phyloP scores from a whole-genome alignment of 2,329 filamentous ascomycete genomes.

The Aspergillus sp. region DNA sequence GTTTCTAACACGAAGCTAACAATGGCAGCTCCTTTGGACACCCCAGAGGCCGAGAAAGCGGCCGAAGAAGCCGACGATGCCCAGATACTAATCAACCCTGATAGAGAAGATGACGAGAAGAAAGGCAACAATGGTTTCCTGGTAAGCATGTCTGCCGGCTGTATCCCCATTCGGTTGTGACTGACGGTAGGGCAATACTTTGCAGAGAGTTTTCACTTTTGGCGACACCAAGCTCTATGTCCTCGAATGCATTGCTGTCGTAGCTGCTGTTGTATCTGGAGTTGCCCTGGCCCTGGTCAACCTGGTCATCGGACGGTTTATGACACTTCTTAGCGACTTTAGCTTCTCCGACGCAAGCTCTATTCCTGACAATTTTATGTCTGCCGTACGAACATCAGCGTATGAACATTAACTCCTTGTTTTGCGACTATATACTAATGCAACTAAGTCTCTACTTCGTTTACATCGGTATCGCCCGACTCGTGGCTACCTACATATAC shows the following conservation, averaged over 20 bases:
- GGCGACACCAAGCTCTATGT: not conserved
- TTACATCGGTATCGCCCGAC: conserved; percentile 79
- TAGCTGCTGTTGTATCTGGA: conserved; percentile 24
- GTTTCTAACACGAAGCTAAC: not conserved
- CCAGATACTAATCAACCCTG: not conserved
- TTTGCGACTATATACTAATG: conserved; percentile 1
- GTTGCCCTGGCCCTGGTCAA: conserved; percentile 36
- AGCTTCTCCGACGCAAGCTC: conserved; percentile 16
- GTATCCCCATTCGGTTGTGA: not conserved
- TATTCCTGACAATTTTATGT: conserved; percentile 13
- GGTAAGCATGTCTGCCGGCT: not conserved
- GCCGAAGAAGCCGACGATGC: not conserved
- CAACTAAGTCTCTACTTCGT: conserved; percentile 69
- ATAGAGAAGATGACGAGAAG: not conserved
- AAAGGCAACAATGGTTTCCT: not conserved
- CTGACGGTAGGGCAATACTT: not conserved
- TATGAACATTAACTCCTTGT: conserved; percentile 6
- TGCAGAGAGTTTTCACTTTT: conserved; percentile 9
- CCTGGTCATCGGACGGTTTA: conserved; percentile 36
- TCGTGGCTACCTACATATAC: conserved; percentile 72
- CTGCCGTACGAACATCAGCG: conserved; percentile 19
- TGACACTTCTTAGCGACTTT: conserved; percentile 26
- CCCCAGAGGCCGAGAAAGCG: not conserved
- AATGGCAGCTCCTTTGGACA: not conserved
- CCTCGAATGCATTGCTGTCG: conserved; percentile 1